A percentile compares a stretch with the other conserved stretches of the same genome.
phyloP scores from a whole-genome alignment of 192 early-diverging fungal species.

The Gonapodya prolifera region DNA sequence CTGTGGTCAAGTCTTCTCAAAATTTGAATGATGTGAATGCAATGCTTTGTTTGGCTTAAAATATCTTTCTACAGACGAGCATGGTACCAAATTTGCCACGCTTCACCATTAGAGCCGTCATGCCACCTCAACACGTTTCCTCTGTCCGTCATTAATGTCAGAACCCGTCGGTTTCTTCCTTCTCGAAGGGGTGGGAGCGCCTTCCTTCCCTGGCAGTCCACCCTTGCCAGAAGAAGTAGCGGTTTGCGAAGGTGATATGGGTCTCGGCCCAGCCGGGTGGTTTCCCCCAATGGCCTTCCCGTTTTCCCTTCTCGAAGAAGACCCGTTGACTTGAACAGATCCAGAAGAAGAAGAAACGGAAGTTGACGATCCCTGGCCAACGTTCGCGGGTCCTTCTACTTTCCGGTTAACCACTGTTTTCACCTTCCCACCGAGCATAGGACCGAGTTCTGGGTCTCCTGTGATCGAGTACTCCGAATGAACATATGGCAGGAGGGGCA shows the following conservation, averaged over 20 bases:
- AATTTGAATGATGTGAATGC: too few species aligned
- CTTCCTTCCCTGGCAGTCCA: neutral
- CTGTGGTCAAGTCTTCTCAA: too few species aligned
- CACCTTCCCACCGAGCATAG: neutral
- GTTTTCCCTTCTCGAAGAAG: neutral
- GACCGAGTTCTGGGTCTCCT: neutral
- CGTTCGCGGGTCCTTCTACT: neutral
- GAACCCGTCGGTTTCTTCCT: neutral
- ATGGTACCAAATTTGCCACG: too few species aligned
- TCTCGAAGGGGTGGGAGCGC: neutral
- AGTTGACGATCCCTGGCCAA: neutral
- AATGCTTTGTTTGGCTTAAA: too few species aligned
- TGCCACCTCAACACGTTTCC: neutral
- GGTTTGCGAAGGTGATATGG: neutral
- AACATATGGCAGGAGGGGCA: slow-evolving; percentile 9
- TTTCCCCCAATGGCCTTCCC: neutral
- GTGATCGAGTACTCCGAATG: slow-evolving; percentile 9
- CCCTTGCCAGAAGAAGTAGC: neutral
- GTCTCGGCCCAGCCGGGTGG: neutral
- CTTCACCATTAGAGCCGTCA: too few species aligned
- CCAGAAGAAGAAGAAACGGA: neutral
- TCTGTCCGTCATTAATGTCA: neutral
- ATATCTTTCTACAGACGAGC: too few species aligned
- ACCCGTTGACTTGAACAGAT: neutral
- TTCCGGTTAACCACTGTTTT: neutral